A percentile compares a stretch with the other conserved stretches of the same genome.
Evolutionary conservation across 805 yeast species (phyloP).

Genomic region (Kluyveromyces wickerhamii): DNA sequence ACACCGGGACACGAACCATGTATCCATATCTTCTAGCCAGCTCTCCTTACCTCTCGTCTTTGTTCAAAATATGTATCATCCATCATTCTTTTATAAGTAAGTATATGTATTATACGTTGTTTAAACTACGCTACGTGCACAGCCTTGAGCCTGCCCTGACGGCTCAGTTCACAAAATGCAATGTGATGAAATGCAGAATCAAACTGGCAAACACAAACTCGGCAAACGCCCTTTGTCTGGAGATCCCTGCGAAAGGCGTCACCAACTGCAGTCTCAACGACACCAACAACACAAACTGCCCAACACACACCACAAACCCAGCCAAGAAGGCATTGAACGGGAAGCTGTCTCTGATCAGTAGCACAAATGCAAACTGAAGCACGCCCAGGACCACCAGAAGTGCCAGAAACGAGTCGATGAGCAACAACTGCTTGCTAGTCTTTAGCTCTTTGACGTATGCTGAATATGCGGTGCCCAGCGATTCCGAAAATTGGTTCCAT

Average conservation of each 20-base stretch:
- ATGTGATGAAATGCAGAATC: constrained; percentile 78
- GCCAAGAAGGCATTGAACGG: constrained; percentile 97
- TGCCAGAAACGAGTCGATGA: constrained; percentile 70
- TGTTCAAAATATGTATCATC: too few relatives aligned
- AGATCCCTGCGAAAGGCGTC: constrained; percentile 36
- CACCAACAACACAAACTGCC: constrained; percentile 87
- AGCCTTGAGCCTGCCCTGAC: too few relatives aligned
- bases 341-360: constrained; percentile 68
- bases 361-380: constrained; percentile 70
- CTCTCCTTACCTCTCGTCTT: too few relatives aligned
- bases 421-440: constrained; percentile 39
- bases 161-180: constrained; percentile 93
- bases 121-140: too few relatives aligned
- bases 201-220: constrained; percentile 85
- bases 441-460: constrained; percentile 24
- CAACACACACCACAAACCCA: constrained; percentile 87
- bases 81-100: too few relatives aligned
- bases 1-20: too few relatives aligned
- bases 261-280: constrained; percentile 69
- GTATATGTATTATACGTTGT: too few relatives aligned
- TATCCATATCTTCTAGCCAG: too few relatives aligned
- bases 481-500: constrained; percentile 19
- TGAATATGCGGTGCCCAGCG: constrained; percentile 17
- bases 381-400: constrained; percentile 70
- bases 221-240: constrained; percentile 66